Evolutionary conservation across 2,329 filamentous ascomycete genomes (phyloP).

Genomic region (Penicillium sp.): DNA sequence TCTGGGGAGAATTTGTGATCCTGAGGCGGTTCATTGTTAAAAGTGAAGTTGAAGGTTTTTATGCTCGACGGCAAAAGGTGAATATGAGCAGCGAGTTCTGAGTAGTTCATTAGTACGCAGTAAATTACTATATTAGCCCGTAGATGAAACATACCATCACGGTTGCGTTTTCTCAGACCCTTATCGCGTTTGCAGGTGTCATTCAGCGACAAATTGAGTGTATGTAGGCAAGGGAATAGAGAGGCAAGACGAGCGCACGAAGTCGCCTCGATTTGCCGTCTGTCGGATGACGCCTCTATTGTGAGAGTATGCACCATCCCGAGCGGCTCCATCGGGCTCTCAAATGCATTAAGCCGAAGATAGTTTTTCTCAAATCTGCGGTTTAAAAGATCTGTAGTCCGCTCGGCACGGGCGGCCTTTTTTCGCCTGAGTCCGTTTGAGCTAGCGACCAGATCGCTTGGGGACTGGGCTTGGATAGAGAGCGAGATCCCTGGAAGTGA

Average conservation of each 20-base stretch:
- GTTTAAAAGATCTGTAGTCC: constrained; percentile 4
- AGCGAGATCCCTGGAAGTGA: background rate
- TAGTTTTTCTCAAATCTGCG: constrained; percentile 7
- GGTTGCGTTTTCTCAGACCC: background rate
- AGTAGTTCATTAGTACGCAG: background rate
- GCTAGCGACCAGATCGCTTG: background rate
- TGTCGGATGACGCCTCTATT: background rate
- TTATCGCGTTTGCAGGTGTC: background rate
- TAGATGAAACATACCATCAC: background rate
- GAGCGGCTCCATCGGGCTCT: background rate
- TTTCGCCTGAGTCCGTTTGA: background rate
- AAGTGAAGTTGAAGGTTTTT: background rate
- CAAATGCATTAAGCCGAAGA: constrained; percentile 4
- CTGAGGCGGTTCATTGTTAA: background rate
- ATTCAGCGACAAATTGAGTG: background rate
- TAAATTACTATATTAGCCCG: background rate
- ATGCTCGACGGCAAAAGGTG: background rate
- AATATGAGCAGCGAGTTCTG: background rate
- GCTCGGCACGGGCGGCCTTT: constrained; percentile 4
- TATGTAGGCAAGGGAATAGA: background rate
- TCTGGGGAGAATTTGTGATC: background rate
- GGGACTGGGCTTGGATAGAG: background rate
- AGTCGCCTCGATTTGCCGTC: background rate
- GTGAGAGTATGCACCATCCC: background rate
- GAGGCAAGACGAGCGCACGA: background rate